Conservation (phyloP, 208 protist genomes). For the Leishmania turanica region DNA sequence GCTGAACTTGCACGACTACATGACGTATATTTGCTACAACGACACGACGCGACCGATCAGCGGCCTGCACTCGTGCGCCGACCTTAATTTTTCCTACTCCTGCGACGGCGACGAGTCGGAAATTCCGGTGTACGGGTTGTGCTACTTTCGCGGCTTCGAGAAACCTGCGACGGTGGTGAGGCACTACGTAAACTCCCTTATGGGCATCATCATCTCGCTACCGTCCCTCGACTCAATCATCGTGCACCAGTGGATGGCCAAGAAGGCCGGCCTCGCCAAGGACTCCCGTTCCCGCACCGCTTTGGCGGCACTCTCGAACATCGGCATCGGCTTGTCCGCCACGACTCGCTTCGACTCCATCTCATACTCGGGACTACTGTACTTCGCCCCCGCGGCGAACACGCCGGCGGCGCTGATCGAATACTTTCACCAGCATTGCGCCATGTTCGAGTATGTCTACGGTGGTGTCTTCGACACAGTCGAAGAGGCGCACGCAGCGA, state of each 20-base stretch:
- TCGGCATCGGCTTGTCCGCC: constrained; percentile 37
- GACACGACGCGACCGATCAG: constrained; percentile 31
- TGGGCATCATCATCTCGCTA: constrained; percentile 27
- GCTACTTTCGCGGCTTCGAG: constrained; percentile 21
- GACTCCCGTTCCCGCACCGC: constrained; percentile 21
- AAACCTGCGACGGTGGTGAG: constrained; percentile 12
- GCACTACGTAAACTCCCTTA: constrained; percentile 30
- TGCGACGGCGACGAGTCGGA: constrained; percentile 39
- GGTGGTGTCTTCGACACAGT: constrained; percentile 68
- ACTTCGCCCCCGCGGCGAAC: constrained; percentile 59
- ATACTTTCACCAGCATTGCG: constrained; percentile 33
- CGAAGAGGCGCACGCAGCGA: constrained; percentile 44
- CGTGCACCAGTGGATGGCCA: constrained; percentile 64
- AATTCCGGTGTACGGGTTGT: constrained; percentile 49
- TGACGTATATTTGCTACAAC: constrained; percentile 33
- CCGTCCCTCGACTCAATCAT: constrained; percentile 62
- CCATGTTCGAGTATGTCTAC: constrained; percentile 59
- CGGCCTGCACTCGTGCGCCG: constrained; percentile 27
- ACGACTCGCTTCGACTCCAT: constrained; percentile 59
- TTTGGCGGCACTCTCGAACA: constrained; percentile 32
- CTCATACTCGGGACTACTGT: constrained; percentile 49
- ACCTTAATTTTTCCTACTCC: not conserved
- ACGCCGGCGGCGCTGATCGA: constrained; percentile 38
- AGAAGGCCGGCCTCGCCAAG: constrained; percentile 36
- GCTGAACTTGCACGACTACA: constrained; percentile 32